Conservation (phyloP, 768 basidiomycete species). For the Boletellus ananas region DNA sequence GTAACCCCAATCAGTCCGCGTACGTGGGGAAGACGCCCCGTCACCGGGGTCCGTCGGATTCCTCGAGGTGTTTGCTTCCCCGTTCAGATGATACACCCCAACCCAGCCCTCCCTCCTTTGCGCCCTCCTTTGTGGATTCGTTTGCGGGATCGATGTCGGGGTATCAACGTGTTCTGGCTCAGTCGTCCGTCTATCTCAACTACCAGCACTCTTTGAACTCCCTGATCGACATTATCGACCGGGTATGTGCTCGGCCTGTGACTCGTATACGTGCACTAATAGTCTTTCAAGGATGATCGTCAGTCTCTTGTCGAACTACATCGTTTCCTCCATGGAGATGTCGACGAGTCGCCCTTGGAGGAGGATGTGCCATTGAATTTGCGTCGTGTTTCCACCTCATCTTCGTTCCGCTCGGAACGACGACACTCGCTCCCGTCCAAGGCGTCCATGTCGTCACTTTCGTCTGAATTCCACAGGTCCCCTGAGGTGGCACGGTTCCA, state of each 20-base stretch:
- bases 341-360: constrained; percentile 19
- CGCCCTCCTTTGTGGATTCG: constrained; percentile 20
- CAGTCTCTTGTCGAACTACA: constrained; percentile 73
- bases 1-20: constrained; percentile 50
- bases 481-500: constrained; percentile 53
- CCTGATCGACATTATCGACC: constrained; percentile 73
- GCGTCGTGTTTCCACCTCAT: constrained; percentile 31
- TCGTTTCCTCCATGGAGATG: constrained; percentile 51
- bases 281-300: constrained; percentile 58
- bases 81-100: constrained; percentile 16
- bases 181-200: constrained; percentile 62
- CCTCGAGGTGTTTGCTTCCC: constrained; percentile 48
- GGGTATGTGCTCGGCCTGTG: constrained; percentile 45
- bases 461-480: constrained; percentile 45
- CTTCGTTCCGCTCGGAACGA: constrained; percentile 54
- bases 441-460: constrained; percentile 57
- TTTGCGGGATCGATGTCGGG: constrained; percentile 14
- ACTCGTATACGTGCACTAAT: constrained; percentile 1
- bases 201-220: constrained; percentile 81
- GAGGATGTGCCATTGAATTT: constrained; percentile 14
- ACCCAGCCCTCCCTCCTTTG: constrained; percentile 18
- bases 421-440: constrained; percentile 66
- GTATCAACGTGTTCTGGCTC: constrained; percentile 21
- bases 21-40: constrained; percentile 43
- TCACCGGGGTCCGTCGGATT: constrained; percentile 65